phyloP scores from a whole-genome alignment of 2,329 filamentous ascomycete genomes.

The Fusarium sp. region DNA sequence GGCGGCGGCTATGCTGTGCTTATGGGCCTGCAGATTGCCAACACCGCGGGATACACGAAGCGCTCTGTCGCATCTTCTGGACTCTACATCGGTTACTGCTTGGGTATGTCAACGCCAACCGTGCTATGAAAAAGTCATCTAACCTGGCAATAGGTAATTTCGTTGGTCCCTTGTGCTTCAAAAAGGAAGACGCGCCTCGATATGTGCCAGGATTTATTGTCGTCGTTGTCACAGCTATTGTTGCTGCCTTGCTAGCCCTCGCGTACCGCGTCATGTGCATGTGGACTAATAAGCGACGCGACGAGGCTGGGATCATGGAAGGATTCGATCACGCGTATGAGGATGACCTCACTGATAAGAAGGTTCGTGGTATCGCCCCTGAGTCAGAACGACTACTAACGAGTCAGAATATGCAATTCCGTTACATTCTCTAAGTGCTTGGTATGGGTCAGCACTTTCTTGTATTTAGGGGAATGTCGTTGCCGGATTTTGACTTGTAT shows the following conservation, averaged over 20 bases:
- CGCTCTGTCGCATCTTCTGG: constrained; percentile 61
- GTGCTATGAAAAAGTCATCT: background rate
- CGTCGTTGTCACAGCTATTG: constrained; percentile 52
- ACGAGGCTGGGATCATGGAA: constrained; percentile 58
- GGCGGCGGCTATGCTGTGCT: constrained; percentile 62
- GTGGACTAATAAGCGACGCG: constrained; percentile 58
- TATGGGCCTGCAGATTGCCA: constrained; percentile 57
- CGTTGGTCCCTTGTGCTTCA: constrained; percentile 59
- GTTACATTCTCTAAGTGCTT: constrained; percentile 23
- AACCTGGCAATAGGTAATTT: constrained; percentile 52
- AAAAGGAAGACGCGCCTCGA: constrained; percentile 55
- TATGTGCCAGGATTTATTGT: constrained; percentile 57
- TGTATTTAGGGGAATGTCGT: too few species aligned
- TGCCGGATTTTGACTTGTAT: too few species aligned
- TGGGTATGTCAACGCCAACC: constrained; percentile 48
- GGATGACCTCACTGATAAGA: constrained; percentile 63
- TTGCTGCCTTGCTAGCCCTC: constrained; percentile 53
- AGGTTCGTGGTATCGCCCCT: constrained; percentile 6
- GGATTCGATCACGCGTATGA: constrained; percentile 66
- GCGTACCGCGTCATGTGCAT: constrained; percentile 60
- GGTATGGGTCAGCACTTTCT: background rate
- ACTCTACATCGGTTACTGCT: constrained; percentile 64
- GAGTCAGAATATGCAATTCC: constrained; percentile 37
- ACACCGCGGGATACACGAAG: constrained; percentile 66
- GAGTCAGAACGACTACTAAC: background rate